Conservation (phyloP, 352 stramenopile genomes). For the Globisporangium heterothallicum region DNA sequence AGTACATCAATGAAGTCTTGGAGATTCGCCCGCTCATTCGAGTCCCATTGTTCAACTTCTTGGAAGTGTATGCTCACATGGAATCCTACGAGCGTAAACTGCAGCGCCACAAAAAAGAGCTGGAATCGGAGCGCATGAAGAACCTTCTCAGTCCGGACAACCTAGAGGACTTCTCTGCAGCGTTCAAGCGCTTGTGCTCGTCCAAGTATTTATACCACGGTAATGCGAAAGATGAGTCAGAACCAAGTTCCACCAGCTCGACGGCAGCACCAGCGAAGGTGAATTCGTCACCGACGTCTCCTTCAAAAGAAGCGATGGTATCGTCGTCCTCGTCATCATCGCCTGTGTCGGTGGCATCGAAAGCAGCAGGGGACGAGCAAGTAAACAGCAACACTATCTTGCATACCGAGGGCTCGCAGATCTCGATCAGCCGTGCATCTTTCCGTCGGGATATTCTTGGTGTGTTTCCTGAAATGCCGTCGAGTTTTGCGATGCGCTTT, state of each 20-base stretch:
- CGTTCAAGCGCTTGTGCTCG: constrained; percentile 77
- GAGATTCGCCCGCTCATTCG: constrained; percentile 76
- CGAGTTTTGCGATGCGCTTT: constrained; percentile 85
- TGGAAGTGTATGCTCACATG: constrained; percentile 85
- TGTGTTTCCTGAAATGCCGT: constrained; percentile 87
- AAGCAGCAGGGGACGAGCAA: constrained; percentile 30
- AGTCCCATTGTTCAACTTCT: constrained; percentile 85
- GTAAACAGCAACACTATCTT: constrained; percentile 40
- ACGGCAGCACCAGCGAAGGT: constrained; percentile 15
- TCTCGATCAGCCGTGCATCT: constrained; percentile 75
- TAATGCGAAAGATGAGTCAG: constrained; percentile 27
- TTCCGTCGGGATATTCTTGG: constrained; percentile 84
- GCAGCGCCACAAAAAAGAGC: constrained; percentile 80
- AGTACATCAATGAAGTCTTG: constrained; percentile 86
- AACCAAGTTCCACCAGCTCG: constrained; percentile 10
- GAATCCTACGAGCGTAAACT: constrained; percentile 84
- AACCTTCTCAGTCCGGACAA: constrained; percentile 59
- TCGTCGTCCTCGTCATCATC: constrained; percentile 38
- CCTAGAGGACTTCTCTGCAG: constrained; percentile 64
- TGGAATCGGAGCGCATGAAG: constrained; percentile 86
- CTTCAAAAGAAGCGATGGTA: constrained; percentile 11
- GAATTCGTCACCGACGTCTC: constrained; percentile 17
- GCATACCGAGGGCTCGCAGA: constrained; percentile 70
- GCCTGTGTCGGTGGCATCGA: constrained; percentile 19
- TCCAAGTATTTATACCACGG: constrained; percentile 83